phyloP scores from a whole-genome alignment of 1,284 basidiomycete species.

The Malassezia psittaci region DNA sequence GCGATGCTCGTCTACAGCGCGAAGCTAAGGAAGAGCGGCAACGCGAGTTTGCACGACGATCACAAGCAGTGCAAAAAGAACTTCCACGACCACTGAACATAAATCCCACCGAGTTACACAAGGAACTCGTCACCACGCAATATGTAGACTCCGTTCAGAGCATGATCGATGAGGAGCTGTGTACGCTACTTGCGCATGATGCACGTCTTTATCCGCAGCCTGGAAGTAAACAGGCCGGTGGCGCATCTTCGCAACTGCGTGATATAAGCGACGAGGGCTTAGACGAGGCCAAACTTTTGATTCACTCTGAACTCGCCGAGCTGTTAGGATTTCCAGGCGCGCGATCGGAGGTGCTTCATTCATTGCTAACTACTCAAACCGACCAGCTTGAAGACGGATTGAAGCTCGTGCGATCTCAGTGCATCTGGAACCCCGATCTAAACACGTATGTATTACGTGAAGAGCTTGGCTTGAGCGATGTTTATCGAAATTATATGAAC shows the following conservation, averaged over 20 bases:
- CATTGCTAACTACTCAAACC: constrained; percentile 51
- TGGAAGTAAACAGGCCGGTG: constrained; percentile 66
- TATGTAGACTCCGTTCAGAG: constrained; percentile 43
- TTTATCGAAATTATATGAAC: constrained; percentile 58
- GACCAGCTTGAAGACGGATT: constrained; percentile 31
- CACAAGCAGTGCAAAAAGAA: constrained; percentile 67
- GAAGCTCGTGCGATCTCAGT: constrained; percentile 50
- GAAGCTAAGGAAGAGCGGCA: constrained; percentile 64
- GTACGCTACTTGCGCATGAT: constrained; percentile 73
- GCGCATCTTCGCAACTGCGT: constrained; percentile 63
- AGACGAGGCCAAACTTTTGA: constrained; percentile 60
- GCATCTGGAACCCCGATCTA: constrained; percentile 58
- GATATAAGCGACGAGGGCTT: constrained; percentile 68
- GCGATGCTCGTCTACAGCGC: constrained; percentile 67
- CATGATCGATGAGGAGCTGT: constrained; percentile 70
- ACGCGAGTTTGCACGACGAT: constrained; percentile 61
- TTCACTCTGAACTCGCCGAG: constrained; percentile 70
- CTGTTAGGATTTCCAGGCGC: constrained; percentile 76
- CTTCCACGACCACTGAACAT: constrained; percentile 79
- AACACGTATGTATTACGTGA: constrained; percentile 58
- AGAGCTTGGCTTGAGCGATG: constrained; percentile 55
- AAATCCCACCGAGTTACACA: constrained; percentile 55
- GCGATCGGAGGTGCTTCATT: constrained; percentile 59
- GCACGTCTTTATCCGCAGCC: constrained; percentile 76
- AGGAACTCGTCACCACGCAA: constrained; percentile 40